These are phyloP conservation scores for Neurospora africana DNA, from an alignment of 495 filamentous ascomycete genomes.

Conservation along the genomic window DNA sequence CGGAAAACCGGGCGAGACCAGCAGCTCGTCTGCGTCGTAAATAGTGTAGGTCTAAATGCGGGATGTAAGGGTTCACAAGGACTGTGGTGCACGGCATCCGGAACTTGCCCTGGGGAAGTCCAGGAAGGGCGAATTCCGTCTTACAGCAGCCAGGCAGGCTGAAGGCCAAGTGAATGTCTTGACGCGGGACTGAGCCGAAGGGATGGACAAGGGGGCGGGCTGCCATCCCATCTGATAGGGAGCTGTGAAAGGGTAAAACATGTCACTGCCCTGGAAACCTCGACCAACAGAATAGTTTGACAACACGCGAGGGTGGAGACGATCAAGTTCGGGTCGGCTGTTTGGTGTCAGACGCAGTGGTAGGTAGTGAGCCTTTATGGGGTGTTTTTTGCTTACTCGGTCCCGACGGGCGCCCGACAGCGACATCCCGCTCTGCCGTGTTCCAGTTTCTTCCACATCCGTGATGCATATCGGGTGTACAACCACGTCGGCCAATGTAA, in stretches of 20 bases:
- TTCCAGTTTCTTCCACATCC: neutral
- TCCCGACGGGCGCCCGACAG: neutral
- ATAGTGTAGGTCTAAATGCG: neutral
- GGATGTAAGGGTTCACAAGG: neutral
- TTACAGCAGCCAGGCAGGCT: neutral
- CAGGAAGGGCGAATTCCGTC: neutral
- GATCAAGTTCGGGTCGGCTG: neutral
- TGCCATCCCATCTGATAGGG: neutral
- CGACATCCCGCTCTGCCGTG: neutral
- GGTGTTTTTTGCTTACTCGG: neutral
- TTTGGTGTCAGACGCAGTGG: neutral
- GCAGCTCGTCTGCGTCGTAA: neutral
- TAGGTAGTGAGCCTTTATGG: neutral
- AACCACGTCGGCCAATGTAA: neutral
- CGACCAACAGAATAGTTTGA: neutral
- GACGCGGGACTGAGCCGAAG: neutral
- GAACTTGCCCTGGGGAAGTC: neutral
- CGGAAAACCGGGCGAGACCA: neutral
- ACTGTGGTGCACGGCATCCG: neutral
- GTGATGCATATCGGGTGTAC: neutral
- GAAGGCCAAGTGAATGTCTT: neutral
- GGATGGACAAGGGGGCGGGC: neutral
- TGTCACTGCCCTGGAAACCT: neutral
- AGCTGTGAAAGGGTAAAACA: neutral
- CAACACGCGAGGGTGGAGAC: neutral